Base-by-base conservation (phyloP, 2,329 filamentous ascomycete species). In the Monilinia fructicola region DNA sequence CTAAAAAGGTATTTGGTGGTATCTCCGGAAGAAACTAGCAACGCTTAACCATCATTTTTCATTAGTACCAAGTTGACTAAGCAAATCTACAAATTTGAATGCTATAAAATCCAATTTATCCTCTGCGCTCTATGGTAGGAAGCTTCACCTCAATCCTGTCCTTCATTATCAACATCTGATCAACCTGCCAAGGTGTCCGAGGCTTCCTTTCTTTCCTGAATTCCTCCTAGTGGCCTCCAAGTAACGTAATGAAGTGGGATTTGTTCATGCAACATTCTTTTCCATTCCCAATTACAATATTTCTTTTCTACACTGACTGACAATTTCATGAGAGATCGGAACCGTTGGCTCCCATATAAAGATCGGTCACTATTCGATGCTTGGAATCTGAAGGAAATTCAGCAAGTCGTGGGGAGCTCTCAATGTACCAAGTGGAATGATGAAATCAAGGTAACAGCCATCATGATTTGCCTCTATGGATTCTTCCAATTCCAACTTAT, bases 281-380 rank as follows among this genome's bases (percentile, higher is more conserved):
- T n/a, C n/a, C n/a, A n/a, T n/a, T n/a, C n/a, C n/a, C n/a, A n/a
- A n/a, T n/a, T n/a, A n/a, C n/a, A n/a, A n/a, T n/a, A n/a, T n/a
- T n/a, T n/a, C n/a, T 61, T 66, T n/a, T 62, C 56, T 16, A 59
- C 28, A 28, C 46, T 63, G n/a, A 67, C 26, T 23, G 58, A 23
- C 7, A 64, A 21, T 28, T 64, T 64, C 53, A 64, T 31, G n/a
- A 64, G 28, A 12, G 53, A n/a, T 35, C 62, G 35, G 31, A 54
- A 64, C 18, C 62, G 38, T 26, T 31, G 42, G 35, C 56, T 64
- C 42, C 56, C 62, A 48, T 65, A 58, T n/a, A 65, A 53, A 31
- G 9, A 21, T 6, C 53, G 42, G 9, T 50, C 50, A 12, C 18
- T 28, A 3, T 62, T 56, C 3, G 64, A 62, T 23, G 53, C 62